A percentile compares a stretch with the other conserved stretches of the same genome.
Conservation (phyloP, 805 yeast species). For the Zygoascus tannicola region DNA sequence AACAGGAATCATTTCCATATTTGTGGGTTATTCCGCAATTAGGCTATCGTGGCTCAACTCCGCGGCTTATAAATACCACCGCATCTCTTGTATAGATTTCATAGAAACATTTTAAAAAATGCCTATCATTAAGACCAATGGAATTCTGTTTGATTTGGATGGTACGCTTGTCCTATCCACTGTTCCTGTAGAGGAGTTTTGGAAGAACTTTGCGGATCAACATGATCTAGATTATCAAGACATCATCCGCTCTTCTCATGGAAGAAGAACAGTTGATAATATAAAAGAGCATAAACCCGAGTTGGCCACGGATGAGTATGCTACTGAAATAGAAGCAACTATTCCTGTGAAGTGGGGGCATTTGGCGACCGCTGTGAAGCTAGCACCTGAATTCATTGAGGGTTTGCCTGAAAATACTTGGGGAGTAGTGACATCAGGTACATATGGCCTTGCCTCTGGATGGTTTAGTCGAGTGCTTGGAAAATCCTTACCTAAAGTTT, state of each 20-base stretch:
- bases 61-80: no score
- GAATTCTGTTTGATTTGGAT: slow-evolving; percentile 61
- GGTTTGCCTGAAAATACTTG: slow-evolving; percentile 39
- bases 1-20: no score
- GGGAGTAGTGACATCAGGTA: slow-evolving; percentile 82
- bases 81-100: no score
- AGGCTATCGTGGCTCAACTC: no score
- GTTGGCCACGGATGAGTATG: not conserved
- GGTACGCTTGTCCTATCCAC: slow-evolving; percentile 78
- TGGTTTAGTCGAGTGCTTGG: slow-evolving; percentile 54
- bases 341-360: not conserved
- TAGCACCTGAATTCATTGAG: slow-evolving; percentile 46
- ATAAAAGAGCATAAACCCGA: not conserved
- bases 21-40: no score
- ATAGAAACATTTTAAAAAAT: no score
- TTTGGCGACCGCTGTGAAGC: slow-evolving; percentile 64
- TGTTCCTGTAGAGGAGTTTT: slow-evolving; percentile 67
- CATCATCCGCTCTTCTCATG: slow-evolving; percentile 65
- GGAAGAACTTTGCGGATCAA: slow-evolving; percentile 61
- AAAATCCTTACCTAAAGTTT: slow-evolving; percentile 53
- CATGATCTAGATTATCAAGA: slow-evolving; percentile 60
- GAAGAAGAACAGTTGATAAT: slow-evolving; percentile 71
- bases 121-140: not conserved
- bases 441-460: slow-evolving; percentile 58
- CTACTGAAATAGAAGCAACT: not conserved